These are phyloP conservation scores for Trichoderma polysporum DNA, from an alignment of 2,329 filamentous ascomycete genomes.

Conservation along the genomic window DNA sequence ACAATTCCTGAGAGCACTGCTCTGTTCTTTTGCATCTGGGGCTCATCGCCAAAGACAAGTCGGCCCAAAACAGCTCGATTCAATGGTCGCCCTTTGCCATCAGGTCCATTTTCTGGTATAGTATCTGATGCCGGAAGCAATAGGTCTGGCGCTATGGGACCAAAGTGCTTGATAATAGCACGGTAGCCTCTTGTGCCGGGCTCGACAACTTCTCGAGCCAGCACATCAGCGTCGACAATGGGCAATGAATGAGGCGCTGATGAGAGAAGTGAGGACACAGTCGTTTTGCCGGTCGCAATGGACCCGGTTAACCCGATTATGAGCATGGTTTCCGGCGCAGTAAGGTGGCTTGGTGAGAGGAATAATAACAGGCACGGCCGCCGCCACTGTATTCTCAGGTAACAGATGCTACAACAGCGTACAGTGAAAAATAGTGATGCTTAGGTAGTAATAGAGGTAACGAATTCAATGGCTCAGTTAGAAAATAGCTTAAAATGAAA, in stretches of 20 bases:
- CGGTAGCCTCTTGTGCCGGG: slow-evolving; percentile 83
- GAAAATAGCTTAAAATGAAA: too few species aligned
- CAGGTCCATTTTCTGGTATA: slow-evolving; percentile 54
- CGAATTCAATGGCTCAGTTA: too few species aligned
- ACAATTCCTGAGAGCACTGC: slow-evolving; percentile 84
- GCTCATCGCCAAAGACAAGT: slow-evolving; percentile 79
- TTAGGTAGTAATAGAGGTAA: too few species aligned
- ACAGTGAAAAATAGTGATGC: too few species aligned
- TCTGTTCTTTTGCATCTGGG: slow-evolving; percentile 69
- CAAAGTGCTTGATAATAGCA: slow-evolving; percentile 79
- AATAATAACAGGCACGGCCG: too few species aligned
- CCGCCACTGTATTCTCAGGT: too few species aligned
- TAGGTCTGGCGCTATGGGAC: slow-evolving; percentile 79
- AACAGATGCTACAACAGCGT: too few species aligned
- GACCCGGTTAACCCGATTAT: slow-evolving; percentile 95
- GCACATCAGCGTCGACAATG: slow-evolving; percentile 88
- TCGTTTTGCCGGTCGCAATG: slow-evolving; percentile 97
- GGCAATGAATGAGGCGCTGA: slow-evolving; percentile 80
- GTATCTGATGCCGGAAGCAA: slow-evolving; percentile 59
- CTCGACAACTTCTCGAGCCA: slow-evolving; percentile 91
- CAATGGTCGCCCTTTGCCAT: slow-evolving; percentile 68
- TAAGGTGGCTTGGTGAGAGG: too few species aligned
- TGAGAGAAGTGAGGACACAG: slow-evolving; percentile 80
- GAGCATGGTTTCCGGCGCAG: slow-evolving; percentile 65
- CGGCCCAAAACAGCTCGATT: slow-evolving; percentile 84